Conservation (phyloP, 176 grass and related monocot species). For the Eragrostis curvula region DNA sequence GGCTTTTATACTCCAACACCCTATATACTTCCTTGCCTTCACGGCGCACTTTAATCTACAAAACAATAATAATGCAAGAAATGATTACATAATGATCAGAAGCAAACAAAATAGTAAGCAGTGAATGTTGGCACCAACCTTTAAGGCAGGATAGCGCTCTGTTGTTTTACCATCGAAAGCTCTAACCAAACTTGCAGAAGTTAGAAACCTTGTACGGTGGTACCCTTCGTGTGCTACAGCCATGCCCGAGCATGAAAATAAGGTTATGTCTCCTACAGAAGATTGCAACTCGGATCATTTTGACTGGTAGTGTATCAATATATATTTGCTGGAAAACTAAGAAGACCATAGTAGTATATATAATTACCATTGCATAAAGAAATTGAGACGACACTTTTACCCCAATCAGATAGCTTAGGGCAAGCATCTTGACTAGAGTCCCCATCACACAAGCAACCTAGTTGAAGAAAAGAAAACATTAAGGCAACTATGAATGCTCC, state of each 20-base stretch:
- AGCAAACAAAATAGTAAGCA: neutral
- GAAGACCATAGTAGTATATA: too few relatives aligned
- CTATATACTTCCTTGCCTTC: neutral
- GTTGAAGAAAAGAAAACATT: too few relatives aligned
- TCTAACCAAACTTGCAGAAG: slow-evolving; percentile 1
- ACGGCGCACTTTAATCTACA: neutral
- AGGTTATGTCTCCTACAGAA: neutral
- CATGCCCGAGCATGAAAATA: slow-evolving; percentile 13
- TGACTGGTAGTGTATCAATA: neutral
- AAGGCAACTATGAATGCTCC: too few relatives aligned
- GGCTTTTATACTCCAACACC: too few relatives aligned
- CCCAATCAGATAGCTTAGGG: too few relatives aligned
- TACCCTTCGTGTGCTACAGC: neutral
- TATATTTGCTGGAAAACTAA: too few relatives aligned
- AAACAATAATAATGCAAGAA: neutral
- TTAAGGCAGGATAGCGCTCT: neutral
- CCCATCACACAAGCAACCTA: too few relatives aligned
- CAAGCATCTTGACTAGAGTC: too few relatives aligned
- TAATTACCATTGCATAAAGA: too few relatives aligned
- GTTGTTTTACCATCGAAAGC: neutral
- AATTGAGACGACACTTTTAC: too few relatives aligned
- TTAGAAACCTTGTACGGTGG: neutral
- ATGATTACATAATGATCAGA: neutral
- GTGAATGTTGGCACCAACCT: neutral
- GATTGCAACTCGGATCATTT: neutral